Evolutionary conservation across 106 monocot genomes (phyloP).

Genomic region (Allium fistulosum): DNA sequence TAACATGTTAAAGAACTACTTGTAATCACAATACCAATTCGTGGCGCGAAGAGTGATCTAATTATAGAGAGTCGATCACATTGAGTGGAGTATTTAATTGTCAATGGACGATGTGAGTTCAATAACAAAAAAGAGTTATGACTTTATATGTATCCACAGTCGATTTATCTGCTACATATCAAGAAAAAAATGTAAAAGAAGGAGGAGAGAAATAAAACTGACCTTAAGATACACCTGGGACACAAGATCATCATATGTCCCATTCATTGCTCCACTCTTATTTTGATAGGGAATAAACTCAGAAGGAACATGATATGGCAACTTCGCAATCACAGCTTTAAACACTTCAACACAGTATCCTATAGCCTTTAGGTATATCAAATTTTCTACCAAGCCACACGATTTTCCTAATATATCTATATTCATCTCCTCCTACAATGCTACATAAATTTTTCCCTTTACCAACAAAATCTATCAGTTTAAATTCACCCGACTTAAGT

Average conservation of each 20-base stretch:
- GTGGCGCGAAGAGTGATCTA: too few species aligned
- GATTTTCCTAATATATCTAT: not conserved
- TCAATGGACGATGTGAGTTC: too few species aligned
- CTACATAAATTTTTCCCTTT: conserved; percentile 9
- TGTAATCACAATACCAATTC: too few species aligned
- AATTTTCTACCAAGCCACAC: conserved; percentile 35
- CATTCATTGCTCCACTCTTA: conserved; percentile 23
- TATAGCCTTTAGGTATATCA: conserved; percentile 16
- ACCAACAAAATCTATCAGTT: conserved; percentile 41
- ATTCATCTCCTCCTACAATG: not conserved
- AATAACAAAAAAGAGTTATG: too few species aligned
- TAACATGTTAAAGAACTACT: too few species aligned
- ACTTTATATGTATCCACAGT: too few species aligned
- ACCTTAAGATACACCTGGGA: conserved; percentile 74
- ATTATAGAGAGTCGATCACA: too few species aligned
- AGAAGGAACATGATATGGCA: conserved; percentile 36
- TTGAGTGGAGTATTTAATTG: too few species aligned
- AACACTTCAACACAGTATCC: conserved; percentile 61
- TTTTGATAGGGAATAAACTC: conserved; percentile 20
- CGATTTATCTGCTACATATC: too few species aligned
- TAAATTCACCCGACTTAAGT: conserved; percentile 16
- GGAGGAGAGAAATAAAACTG: not conserved
- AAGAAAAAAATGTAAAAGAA: too few species aligned
- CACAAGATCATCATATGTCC: conserved; percentile 66
- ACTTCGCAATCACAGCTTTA: conserved; percentile 27